Conservation (phyloP, 805 yeast genomes). For the Saturnispora gosingensis region DNA sequence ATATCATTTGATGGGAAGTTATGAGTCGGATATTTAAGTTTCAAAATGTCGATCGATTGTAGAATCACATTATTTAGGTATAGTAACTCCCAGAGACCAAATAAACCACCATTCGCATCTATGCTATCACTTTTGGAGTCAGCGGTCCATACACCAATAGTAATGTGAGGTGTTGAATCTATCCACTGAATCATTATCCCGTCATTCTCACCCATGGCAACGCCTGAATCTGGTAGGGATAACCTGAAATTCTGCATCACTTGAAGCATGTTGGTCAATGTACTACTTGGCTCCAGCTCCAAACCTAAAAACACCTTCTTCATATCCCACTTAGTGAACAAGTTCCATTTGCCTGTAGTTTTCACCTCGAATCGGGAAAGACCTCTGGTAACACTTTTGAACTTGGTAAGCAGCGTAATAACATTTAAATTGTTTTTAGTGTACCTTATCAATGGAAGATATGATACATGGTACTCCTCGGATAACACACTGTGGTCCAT, state of each 20-base stretch:
- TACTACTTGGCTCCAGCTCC: background rate
- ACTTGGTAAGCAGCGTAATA: background rate
- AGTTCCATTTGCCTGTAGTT: background rate
- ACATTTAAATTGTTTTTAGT: conserved; percentile 6
- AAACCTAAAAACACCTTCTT: conserved; percentile 5
- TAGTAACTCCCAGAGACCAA: conserved; percentile 22
- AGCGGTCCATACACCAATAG: conserved; percentile 13
- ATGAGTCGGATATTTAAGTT: background rate
- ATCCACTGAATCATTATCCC: conserved; percentile 11
- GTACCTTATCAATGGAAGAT: conserved; percentile 22
- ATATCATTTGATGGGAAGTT: background rate
- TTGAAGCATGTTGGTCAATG: background rate
- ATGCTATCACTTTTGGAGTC: background rate
- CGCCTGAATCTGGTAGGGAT: conserved; percentile 11
- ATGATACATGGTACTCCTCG: conserved; percentile 11
- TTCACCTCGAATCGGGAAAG: background rate
- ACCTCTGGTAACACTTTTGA: background rate
- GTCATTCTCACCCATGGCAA: conserved; percentile 16
- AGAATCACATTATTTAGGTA: conserved; percentile 16
- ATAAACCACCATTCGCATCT: conserved; percentile 1
- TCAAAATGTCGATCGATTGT: background rate
- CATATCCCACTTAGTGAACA: conserved; percentile 8
- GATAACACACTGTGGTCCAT: conserved; percentile 2
- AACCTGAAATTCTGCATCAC: conserved; percentile 1
- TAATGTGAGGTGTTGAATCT: conserved; percentile 14